Evolutionary conservation across 257 asterid species (phyloP), one percentile per base, ranked within the genome.

Genomic region (Nicotiana tomentosiformis): DNA sequence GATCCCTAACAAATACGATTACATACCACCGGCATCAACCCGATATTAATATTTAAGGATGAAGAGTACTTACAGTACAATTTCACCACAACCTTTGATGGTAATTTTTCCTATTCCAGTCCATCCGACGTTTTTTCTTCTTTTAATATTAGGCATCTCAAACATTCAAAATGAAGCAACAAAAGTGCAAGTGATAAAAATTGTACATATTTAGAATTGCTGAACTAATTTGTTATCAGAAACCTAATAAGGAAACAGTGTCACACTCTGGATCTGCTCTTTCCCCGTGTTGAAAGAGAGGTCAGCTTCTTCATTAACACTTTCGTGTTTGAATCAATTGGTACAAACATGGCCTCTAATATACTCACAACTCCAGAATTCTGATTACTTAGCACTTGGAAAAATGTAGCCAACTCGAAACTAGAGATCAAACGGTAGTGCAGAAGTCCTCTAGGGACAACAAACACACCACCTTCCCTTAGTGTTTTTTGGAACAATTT

Each of bases 381-480:
- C 91, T 94, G 97, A 86, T 97, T 91, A 58, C 89, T 93, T 43
- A 94, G 78, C 78, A 88, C 91, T 0, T 97, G 90, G 81, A 82
- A 89, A 30, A 89, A 20, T 0, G 90, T 87, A 1, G 95, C 98
- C 0, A 26, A 65, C 85, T 90, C 96, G n/a, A 89, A 90, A 0
- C 98, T 96, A 1, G 85, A 76, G 43, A 91, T 94, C 57, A 90
- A 84, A 72, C 90, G 86, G 57, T 81, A 94, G 81, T 93, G 98
- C 86, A 94, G 83, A 3, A 94, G 91, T 30, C 97, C 97, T 53
- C 84, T 92, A 0, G 98, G 97, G 51, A 94, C 88, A 67, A 94
- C 85, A 9, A 91, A 91, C 33, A 91, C 94, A 15, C 90, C 97
- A 15, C 98, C 96, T 77, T 86, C 84, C 5, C 84, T 74, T 61